Evolutionary conservation across 352 stramenopile species (phyloP).

Genomic region (Globisporangium perplexum): DNA sequence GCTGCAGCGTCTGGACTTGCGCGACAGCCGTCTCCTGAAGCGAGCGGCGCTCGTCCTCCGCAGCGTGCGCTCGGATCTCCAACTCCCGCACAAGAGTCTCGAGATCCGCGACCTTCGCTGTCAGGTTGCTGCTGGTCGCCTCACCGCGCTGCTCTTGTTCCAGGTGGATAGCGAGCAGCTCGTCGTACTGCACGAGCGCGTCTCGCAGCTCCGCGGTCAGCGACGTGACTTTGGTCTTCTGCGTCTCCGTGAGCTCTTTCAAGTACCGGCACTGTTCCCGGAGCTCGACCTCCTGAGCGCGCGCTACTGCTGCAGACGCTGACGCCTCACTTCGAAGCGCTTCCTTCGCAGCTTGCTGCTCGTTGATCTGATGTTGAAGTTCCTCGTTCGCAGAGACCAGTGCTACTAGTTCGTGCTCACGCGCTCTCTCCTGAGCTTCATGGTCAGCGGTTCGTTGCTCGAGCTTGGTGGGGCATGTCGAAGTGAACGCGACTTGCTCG

Average conservation of each 20-base stretch:
- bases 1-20: neutral
- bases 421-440: neutral
- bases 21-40: neutral
- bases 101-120: neutral
- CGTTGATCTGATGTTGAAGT: neutral
- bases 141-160: neutral
- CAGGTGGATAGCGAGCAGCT: neutral
- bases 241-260: neutral
- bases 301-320: neutral
- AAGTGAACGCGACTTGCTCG: neutral
- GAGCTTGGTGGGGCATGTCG: neutral
- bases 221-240: constrained; percentile 1
- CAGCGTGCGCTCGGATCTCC: neutral
- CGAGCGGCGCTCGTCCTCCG: neutral
- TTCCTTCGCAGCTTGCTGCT: neutral
- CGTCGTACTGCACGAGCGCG: constrained; percentile 4
- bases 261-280: constrained; percentile 3
- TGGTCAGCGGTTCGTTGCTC: neutral
- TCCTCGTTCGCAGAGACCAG: neutral
- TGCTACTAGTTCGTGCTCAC: neutral
- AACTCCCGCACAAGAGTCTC: neutral
- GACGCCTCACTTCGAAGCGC: neutral
- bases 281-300: neutral
- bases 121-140: neutral
- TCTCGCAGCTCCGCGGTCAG: constrained; percentile 1